Conservation (phyloP, 1,284 basidiomycete genomes). For the Amylostereum chailletii region DNA sequence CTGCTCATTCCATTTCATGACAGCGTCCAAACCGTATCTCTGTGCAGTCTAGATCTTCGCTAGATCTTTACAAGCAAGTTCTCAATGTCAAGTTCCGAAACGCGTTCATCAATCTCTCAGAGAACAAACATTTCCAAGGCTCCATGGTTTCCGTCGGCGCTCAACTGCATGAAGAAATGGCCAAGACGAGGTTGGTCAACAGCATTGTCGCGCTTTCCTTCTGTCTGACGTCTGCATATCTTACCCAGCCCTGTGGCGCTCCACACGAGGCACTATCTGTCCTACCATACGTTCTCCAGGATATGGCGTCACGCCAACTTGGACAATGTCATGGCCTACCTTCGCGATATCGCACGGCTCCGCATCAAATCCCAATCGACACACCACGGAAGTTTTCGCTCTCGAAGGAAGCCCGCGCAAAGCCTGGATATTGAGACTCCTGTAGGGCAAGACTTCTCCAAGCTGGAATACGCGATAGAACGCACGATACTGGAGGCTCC, state of each 20-base stretch:
- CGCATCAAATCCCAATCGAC: conserved; percentile 7
- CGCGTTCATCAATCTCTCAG: conserved; percentile 57
- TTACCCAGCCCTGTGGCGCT: conserved; percentile 17
- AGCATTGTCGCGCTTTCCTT: not conserved
- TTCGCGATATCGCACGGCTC: conserved; percentile 1
- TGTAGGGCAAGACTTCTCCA: conserved; percentile 43
- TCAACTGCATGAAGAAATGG: conserved; percentile 48
- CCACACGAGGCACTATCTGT: conserved; percentile 30
- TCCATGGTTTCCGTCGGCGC: conserved; percentile 61
- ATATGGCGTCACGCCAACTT: conserved; percentile 48
- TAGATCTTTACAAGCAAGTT: conserved; percentile 76
- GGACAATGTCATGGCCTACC: conserved; percentile 25
- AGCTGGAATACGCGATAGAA: conserved; percentile 80
- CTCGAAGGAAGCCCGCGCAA: conserved; percentile 30
- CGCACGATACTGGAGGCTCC: conserved; percentile 75
- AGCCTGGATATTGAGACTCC: conserved; percentile 43
- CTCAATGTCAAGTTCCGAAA: conserved; percentile 64
- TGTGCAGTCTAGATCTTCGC: conserved; percentile 62
- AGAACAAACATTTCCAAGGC: conserved; percentile 70
- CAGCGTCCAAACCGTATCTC: not conserved
- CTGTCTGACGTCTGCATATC: not conserved
- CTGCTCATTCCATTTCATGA: conserved; percentile 1
- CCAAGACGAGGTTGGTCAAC: conserved; percentile 36
- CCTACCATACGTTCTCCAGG: conserved; percentile 39
- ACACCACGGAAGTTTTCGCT: conserved; percentile 17